Percentiles rank a stretch among this genome's conserved stretches.
These are phyloP conservation scores for Drosera capensis DNA, from an alignment of 148 eudicot species.

Conservation along the genomic window DNA sequence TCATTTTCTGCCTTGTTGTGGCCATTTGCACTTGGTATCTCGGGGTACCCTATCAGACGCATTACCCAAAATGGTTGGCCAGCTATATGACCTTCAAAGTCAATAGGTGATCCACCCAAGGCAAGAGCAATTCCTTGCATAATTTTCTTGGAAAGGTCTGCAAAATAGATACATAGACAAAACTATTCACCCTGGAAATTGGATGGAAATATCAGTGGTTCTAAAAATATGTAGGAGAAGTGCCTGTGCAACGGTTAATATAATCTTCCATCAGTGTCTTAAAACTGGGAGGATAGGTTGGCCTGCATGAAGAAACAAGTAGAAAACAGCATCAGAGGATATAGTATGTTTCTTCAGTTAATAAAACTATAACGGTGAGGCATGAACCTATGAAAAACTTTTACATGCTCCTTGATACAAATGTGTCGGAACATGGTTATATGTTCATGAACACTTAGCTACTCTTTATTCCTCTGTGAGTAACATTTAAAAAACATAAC, in stretches of 20 bases:
- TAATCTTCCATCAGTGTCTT: conserved; percentile 69
- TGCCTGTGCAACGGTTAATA: conserved; percentile 61
- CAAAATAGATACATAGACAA: neutral
- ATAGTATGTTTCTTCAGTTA: too few species aligned
- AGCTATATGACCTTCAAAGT: conserved; percentile 65
- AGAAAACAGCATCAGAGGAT: neutral
- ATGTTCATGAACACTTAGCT: too few species aligned
- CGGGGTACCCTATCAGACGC: conserved; percentile 85
- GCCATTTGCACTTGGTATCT: conserved; percentile 21
- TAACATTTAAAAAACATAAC: neutral
- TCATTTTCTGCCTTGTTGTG: conserved; percentile 31
- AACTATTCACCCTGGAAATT: too few species aligned
- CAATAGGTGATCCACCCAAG: conserved; percentile 48
- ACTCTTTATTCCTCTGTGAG: neutral
- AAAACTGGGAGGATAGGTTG: conserved; percentile 47
- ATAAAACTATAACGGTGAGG: too few species aligned
- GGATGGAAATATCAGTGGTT: neutral
- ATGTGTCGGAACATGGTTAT: too few species aligned
- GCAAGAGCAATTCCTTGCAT: conserved; percentile 86
- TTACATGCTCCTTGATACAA: too few species aligned
- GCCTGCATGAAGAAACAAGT: conserved; percentile 43
- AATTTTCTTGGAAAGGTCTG: conserved; percentile 80
- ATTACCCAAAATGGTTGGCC: conserved; percentile 97
- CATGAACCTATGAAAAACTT: too few species aligned
- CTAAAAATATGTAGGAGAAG: conserved; percentile 3